phyloP scores from a whole-genome alignment of 108 stramenopile genomes.

The Fragilaria crotonensis region DNA sequence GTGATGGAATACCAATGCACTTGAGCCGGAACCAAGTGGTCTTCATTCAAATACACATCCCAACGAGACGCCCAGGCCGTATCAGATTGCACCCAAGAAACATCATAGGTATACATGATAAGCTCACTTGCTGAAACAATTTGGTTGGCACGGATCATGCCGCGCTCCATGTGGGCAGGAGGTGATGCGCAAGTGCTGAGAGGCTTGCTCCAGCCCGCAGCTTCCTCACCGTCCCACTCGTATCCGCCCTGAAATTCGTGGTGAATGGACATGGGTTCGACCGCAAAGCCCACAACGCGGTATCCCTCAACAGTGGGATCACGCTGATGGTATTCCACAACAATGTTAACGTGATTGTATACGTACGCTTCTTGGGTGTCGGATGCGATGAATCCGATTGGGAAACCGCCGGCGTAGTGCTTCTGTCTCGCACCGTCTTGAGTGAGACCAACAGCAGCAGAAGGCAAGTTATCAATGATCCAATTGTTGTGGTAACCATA shows the following conservation, averaged over 20 bases:
- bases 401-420: slow-evolving; percentile 90
- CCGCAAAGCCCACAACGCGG: slow-evolving; percentile 92
- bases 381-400: slow-evolving; percentile 75
- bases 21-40: slow-evolving; percentile 86
- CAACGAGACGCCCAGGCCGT: slow-evolving; percentile 95
- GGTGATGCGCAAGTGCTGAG: slow-evolving; percentile 53
- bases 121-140: slow-evolving; percentile 40
- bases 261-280: slow-evolving; percentile 87
- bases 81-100: slow-evolving; percentile 83
- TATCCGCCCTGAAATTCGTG: slow-evolving; percentile 73
- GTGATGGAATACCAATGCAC: slow-evolving; percentile 98
- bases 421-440: slow-evolving; percentile 38
- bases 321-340: slow-evolving; percentile 80
- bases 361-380: slow-evolving; percentile 66
- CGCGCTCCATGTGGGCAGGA: slow-evolving; percentile 30
- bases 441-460: slow-evolving; percentile 63
- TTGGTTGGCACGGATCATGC: slow-evolving; percentile 33
- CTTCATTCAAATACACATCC: slow-evolving; percentile 95
- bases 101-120: slow-evolving; percentile 98
- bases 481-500: slow-evolving; percentile 96
- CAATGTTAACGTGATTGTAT: slow-evolving; percentile 94
- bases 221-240: slow-evolving; percentile 63
- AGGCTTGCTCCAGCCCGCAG: slow-evolving; percentile 54
- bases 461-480: slow-evolving; percentile 99
- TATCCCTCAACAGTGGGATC: slow-evolving; percentile 73